phyloP scores from a whole-genome alignment of 768 basidiomycete species.

The Termitomyces sp. region DNA sequence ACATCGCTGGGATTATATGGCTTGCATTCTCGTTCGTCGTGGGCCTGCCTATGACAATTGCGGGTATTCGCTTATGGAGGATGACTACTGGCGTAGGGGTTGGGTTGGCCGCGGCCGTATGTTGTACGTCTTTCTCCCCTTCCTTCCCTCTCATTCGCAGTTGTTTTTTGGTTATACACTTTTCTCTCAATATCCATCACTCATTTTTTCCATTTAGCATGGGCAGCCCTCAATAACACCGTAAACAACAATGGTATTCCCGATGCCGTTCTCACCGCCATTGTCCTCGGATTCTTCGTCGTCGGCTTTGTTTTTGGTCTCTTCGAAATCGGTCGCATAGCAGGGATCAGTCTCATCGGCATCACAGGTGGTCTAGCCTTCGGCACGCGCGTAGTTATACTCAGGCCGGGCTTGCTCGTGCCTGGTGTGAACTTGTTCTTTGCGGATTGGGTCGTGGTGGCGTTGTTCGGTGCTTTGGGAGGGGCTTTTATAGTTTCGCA shows the following conservation, averaged over 20 bases:
- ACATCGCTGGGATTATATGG: conserved; percentile 54
- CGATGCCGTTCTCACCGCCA: conserved; percentile 47
- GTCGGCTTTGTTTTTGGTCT: conserved; percentile 51
- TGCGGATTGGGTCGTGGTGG: conserved; percentile 55
- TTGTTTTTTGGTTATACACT: neutral
- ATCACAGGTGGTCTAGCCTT: conserved; percentile 55
- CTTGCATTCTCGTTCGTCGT: conserved; percentile 47
- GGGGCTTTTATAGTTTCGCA: conserved; percentile 38
- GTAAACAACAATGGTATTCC: conserved; percentile 44
- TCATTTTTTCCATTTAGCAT: conserved; percentile 34
- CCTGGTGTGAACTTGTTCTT: conserved; percentile 28
- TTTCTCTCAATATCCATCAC: neutral
- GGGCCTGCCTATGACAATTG: conserved; percentile 52
- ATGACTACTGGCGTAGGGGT: conserved; percentile 52
- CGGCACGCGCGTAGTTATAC: conserved; percentile 50
- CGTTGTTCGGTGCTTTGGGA: conserved; percentile 38
- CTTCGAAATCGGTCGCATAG: conserved; percentile 47
- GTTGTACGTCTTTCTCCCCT: conserved; percentile 30
- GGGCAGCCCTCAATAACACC: conserved; percentile 62
- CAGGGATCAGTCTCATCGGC: conserved; percentile 44
- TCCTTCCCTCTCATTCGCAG: neutral
- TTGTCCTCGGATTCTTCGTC: conserved; percentile 47
- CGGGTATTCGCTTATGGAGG: conserved; percentile 56
- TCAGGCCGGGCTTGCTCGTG: conserved; percentile 49
- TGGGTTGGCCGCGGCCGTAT: conserved; percentile 47